A percentile compares a stretch with the other conserved stretches of the same genome.
These are phyloP conservation scores for Backusella macrospora DNA, from an alignment of 192 early-diverging fungal species.

Conservation along the genomic window DNA sequence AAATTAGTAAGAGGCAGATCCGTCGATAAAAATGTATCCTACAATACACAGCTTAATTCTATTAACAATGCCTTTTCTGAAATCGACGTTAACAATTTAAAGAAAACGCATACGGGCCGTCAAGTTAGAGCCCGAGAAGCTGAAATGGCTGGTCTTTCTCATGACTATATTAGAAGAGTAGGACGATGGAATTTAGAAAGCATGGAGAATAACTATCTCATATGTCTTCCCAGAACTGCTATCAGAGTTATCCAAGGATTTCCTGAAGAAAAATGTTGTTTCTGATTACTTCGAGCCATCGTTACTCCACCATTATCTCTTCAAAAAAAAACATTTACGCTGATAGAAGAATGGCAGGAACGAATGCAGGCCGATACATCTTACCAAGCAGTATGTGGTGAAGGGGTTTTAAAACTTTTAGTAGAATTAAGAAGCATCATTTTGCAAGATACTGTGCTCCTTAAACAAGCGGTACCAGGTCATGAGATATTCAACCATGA, in stretches of 20 bases:
- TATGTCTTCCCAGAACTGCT: neutral
- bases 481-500: neutral
- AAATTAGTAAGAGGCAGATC: neutral
- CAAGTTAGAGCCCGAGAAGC: neutral
- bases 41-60: neutral
- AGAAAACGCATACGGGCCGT: neutral
- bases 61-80: neutral
- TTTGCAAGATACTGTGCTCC: slow-evolving; percentile 14
- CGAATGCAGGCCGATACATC: neutral
- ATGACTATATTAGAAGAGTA: neutral
- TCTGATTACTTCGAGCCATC: neutral
- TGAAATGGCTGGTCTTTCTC: neutral
- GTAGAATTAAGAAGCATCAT: neutral
- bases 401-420: neutral
- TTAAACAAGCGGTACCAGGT: neutral
- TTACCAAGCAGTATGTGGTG: neutral
- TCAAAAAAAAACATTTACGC: neutral
- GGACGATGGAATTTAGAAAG: neutral
- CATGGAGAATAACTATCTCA: slow-evolving; percentile 5
- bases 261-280: neutral
- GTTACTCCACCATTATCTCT: neutral
- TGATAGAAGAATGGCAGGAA: neutral
- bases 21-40: neutral
- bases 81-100: neutral
- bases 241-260: neutral